Evolutionary conservation across 208 protist genomes (phyloP), one percentile per base, ranked within the genome.

Genomic region (Leishmania turanica): DNA sequence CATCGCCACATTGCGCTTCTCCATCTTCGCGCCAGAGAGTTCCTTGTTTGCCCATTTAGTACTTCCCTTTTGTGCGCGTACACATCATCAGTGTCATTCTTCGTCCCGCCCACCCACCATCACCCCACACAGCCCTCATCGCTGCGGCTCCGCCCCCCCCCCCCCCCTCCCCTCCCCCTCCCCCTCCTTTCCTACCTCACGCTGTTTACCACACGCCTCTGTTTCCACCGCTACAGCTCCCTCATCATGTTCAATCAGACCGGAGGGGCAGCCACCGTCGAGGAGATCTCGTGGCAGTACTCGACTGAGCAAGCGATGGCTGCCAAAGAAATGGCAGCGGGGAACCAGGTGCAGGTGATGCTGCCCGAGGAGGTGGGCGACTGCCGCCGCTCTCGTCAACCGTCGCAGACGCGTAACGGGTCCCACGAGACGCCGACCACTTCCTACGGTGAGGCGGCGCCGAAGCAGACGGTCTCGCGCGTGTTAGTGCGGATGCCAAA

Each of bases 401-500:
- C 56, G 24, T n/a, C 24, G 8, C 21, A 51, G 58, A 37, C 3
- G 54, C 24, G 54, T 24, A 56, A 21, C 42, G n/a, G 40, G n/a
- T 68, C 53, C 21, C 31, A 79, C 62, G 42, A 45, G 15, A 47
- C 60, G 3, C 66, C 65, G 7, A 47, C 56, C 31, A 62, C 72
- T 1, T 45, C 73, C 15, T 37, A 58, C 5, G n/a, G 21, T 0
- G 58, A 56, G 71, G 56, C 49, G 45, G 21, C 24, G 5, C 40
- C 42, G 13, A 49, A 45, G n/a, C n/a, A 19, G 64, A 7, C 21
- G 17, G 79, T 58, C 15, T 70, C 82, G n/a, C 76, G 72, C 49
- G 74, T 87, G 7, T 49, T 62, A n/a, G 40, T 83, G 64, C 65
- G 53, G n/a, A 87, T 87, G 84, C 84, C 84, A 0, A 47, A 7